Percentiles rank a stretch among this genome's conserved stretches.
phyloP scores from a whole-genome alignment of 2,329 filamentous ascomycete species.

The Colletotrichum eleusines region DNA sequence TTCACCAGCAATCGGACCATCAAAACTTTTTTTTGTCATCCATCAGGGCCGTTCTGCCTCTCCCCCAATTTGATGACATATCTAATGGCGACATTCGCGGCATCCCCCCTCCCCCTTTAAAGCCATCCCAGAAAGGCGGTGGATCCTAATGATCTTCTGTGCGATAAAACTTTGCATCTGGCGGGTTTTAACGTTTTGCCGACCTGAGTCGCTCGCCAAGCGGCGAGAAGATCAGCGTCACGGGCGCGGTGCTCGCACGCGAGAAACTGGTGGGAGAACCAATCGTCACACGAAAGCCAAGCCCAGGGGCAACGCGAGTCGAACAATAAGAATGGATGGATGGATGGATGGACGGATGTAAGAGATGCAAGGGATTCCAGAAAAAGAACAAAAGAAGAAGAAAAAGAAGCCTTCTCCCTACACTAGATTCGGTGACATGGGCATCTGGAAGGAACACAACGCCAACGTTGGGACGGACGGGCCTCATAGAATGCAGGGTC shows the following conservation, averaged over 20 bases:
- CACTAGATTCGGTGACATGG: neutral
- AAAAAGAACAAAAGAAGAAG: neutral
- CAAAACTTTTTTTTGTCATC: neutral
- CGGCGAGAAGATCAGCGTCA: neutral
- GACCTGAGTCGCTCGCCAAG: neutral
- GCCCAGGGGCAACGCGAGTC: neutral
- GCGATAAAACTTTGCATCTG: neutral
- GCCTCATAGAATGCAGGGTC: neutral
- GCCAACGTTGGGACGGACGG: constrained; percentile 10
- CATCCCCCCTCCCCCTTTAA: neutral
- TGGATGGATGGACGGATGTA: too few relatives aligned
- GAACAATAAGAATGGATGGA: neutral
- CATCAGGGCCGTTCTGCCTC: neutral
- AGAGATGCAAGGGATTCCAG: neutral
- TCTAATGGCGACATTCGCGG: constrained; percentile 10
- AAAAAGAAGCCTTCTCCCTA: neutral
- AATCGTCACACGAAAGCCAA: neutral
- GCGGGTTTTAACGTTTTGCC: constrained; percentile 1
- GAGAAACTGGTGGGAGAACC: neutral
- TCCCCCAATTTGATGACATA: constrained; percentile 10
- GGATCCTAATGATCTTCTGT: constrained; percentile 25
- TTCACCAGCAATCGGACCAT: neutral
- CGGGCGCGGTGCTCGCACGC: neutral
- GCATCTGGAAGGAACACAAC: neutral
- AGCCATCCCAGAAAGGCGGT: neutral